Evolutionary conservation across 108 stramenopile species (phyloP).

Genomic region (Fragilaria crotonensis): DNA sequence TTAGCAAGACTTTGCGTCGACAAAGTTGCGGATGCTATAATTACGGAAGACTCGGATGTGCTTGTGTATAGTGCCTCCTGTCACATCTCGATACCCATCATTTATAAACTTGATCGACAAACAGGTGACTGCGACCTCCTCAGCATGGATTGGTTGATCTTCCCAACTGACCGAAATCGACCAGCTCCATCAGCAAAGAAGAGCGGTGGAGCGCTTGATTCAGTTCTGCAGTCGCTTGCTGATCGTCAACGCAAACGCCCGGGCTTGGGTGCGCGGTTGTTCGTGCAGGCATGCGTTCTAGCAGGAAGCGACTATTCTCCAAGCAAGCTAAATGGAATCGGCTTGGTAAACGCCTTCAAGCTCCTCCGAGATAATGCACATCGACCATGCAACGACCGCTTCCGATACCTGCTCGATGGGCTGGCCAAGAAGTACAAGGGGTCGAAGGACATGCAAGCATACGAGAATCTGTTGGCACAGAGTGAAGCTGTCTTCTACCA

Average conservation of each 20-base stretch:
- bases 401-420: conserved; percentile 38
- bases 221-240: conserved; percentile 37
- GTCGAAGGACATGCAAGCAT: conserved; percentile 27
- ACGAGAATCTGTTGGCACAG: conserved; percentile 60
- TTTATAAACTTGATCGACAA: conserved; percentile 77
- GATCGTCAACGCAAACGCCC: conserved; percentile 28
- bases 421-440: conserved; percentile 8
- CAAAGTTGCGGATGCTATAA: conserved; percentile 74
- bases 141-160: conserved; percentile 72
- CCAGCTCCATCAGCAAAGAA: too few species aligned
- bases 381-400: conserved; percentile 34
- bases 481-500: conserved; percentile 84
- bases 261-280: conserved; percentile 72
- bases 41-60: conserved; percentile 91
- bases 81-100: conserved; percentile 48
- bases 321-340: conserved; percentile 71
- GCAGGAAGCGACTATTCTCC: conserved; percentile 95
- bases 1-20: conserved; percentile 78
- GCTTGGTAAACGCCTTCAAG: conserved; percentile 87
- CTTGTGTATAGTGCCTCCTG: conserved; percentile 66
- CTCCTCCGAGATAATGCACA: conserved; percentile 56
- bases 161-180: conserved; percentile 2
- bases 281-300: conserved; percentile 89
- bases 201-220: conserved; percentile 29
- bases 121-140: conserved; percentile 67